Evolutionary conservation across 768 basidiomycete species (phyloP).

Genomic region (Hirschioporus abietinus): DNA sequence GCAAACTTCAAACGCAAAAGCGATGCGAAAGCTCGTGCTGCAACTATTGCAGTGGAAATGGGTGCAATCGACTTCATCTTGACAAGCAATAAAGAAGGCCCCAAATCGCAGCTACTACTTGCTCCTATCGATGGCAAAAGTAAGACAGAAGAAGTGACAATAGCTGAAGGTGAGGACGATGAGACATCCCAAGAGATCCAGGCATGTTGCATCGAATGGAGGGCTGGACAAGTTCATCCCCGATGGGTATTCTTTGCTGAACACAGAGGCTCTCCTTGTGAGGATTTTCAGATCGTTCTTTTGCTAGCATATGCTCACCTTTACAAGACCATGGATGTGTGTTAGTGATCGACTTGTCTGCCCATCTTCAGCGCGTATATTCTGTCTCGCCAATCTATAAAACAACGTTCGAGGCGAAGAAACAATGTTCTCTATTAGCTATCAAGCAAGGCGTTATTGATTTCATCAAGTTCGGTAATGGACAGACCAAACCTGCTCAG

Average conservation of each 20-base stretch:
- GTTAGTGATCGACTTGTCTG: constrained; percentile 47
- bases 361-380: constrained; percentile 45
- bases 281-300: constrained; percentile 16
- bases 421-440: constrained; percentile 49
- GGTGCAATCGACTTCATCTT: constrained; percentile 57
- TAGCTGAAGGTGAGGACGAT: constrained; percentile 2
- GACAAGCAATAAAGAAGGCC: constrained; percentile 35
- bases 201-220: constrained; percentile 48
- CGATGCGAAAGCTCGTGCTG: constrained; percentile 52
- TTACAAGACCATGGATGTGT: constrained; percentile 49
- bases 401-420: constrained; percentile 39
- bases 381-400: constrained; percentile 42
- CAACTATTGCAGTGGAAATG: constrained; percentile 49
- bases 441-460: constrained; percentile 49
- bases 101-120: constrained; percentile 27
- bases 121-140: constrained; percentile 25
- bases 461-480: constrained; percentile 52
- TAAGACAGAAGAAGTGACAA: constrained; percentile 11
- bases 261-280: constrained; percentile 38
- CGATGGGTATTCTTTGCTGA: constrained; percentile 50
- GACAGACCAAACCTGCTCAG: constrained; percentile 36
- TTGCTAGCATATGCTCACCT: constrained; percentile 3
- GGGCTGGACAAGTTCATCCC: constrained; percentile 44
- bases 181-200: constrained; percentile 38
- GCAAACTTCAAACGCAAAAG: constrained; percentile 36